A percentile compares a stretch with the other conserved stretches of the same genome.
These are phyloP conservation scores for Hemileccinum rubropunctum DNA, from an alignment of 768 basidiomycete genomes.

Conservation along the genomic window DNA sequence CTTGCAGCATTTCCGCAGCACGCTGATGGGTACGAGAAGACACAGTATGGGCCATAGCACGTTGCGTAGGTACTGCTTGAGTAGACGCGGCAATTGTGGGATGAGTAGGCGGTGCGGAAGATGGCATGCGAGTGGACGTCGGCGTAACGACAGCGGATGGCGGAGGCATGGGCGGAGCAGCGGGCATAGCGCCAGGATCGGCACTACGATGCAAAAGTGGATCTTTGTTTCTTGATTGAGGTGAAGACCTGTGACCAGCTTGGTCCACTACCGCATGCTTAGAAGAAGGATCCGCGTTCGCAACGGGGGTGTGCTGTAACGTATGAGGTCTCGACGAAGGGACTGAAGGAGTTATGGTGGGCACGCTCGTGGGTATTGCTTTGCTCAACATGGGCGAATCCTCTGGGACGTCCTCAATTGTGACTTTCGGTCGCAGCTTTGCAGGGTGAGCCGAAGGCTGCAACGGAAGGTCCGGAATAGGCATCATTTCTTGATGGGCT, in stretches of 20 bases:
- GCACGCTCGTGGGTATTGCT: slow-evolving; percentile 1
- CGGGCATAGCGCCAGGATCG: slow-evolving; percentile 5
- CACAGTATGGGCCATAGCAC: slow-evolving; percentile 13
- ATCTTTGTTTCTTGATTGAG: slow-evolving; percentile 23
- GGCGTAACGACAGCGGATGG: slow-evolving; percentile 9
- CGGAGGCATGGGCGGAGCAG: slow-evolving; percentile 21
- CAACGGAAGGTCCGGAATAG: slow-evolving; percentile 6
- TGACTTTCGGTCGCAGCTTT: slow-evolving; percentile 25
- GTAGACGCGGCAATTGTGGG: slow-evolving; percentile 6
- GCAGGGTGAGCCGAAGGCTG: slow-evolving; percentile 7
- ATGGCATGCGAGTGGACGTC: slow-evolving; percentile 14
- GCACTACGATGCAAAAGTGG: slow-evolving; percentile 5
- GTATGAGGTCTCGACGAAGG: slow-evolving; percentile 9
- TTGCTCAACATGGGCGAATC: slow-evolving; percentile 17
- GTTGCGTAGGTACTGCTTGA: slow-evolving; percentile 16
- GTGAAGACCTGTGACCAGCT: slow-evolving; percentile 14
- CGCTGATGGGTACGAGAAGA: slow-evolving; percentile 26
- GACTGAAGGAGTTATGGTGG: slow-evolving; percentile 3
- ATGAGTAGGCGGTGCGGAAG: slow-evolving; percentile 25
- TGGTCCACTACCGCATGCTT: slow-evolving; percentile 11
- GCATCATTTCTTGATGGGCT: slow-evolving; percentile 12
- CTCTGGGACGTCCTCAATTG: slow-evolving; percentile 29
- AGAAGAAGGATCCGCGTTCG: slow-evolving; percentile 1
- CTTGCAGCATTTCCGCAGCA: slow-evolving; percentile 18
- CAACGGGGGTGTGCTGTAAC: slow-evolving; percentile 2